Base-by-base conservation (phyloP, 1,284 basidiomycete genomes). In the Salmacisia buchloeana region DNA sequence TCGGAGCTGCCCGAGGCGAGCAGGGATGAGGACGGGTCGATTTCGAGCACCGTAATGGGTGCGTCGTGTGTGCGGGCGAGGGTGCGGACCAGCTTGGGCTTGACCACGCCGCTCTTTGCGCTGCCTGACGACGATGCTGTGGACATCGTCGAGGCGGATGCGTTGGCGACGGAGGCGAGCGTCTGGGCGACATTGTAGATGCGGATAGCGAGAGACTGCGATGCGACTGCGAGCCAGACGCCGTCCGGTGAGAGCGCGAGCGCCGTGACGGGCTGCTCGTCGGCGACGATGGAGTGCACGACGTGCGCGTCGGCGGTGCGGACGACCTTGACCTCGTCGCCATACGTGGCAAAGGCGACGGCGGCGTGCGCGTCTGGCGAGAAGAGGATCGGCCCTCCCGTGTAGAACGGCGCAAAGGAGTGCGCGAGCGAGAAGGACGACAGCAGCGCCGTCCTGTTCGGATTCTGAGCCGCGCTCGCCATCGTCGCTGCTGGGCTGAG, bases 1-100 rank as follows among this genome's bases (percentile, higher is more conserved):
- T 98, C 96, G 3, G 93, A 91, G 9, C 92, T 90, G 0, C 94
- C 96, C 6, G 94, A 96, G 1, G 96, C 94, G 65, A 98, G 85
- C 63, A 97, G 88, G 0, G 89, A 89, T 1, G 88, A 91, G 29
- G 90, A 92, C n/a, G 89, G 91, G 83, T 89, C 94, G 29, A 86
- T 81, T 63, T 84, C 85, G 68, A 77, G 72, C 62, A 96, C 87
- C 73, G 97, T 92, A 56, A 97, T 89, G 21, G 94, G 94, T 4
- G 93, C 90, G 60, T 92, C 89, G 75, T 97, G 94, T 1, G 92
- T 90, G 69, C 87, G 88, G 3, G 91, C 82, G 35, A 94, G 83
- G 35, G 88, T 86, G 60, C 92, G 87, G 18, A 85, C 83, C 25
- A 90, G 58, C 23, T 57, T 64, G 27, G 56, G 41, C 38, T 59